Base-by-base conservation (phyloP, 108 stramenopile species). In the Craspedostauros australis region DNA sequence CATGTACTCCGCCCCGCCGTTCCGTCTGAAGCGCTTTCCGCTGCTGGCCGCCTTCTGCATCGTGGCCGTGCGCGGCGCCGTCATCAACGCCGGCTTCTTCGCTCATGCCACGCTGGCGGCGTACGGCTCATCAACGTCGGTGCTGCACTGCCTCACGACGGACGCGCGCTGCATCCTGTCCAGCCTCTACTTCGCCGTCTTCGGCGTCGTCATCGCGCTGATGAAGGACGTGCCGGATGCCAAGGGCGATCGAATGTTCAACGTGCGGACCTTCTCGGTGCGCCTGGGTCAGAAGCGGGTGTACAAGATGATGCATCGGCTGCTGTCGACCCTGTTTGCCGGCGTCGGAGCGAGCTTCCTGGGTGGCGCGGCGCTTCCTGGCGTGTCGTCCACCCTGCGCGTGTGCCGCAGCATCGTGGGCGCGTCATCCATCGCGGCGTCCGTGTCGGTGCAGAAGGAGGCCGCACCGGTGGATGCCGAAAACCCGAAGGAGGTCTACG, bases 41-140 rank as follows among this genome's bases (percentile, higher is more conserved):
- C 48, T 94, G n/a, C 54, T 95, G 46, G 96, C 96, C 5, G 95
- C 94, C 20, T 79, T 93, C 60, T 94, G 90, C 50, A 98, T 98
- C 63, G 84, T 95, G 27, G 88, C 82, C 25, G 95, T 96, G 5
- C 72, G 96, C 36, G 96, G 95, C 0, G 71, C 89, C 6, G 70
- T 96, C 16, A 91, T 98, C 61, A 98, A 96, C 74, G 87, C 88
- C 9, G 74, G 88, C 31, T 88, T 93, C 59, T 94, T 76, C 72
- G 75, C 84, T 18, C 88, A 89, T 66, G 78, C 83, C 40, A 36
- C 66, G 39, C 55, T 63, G 3, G 77, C 75, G 7, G 91, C 82
- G 14, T 81, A 64, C 61, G 73, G 70, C 44, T 24, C 38, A 38
- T 25, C 26, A 2, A 36, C 57, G 6, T 48, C 64, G 15, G 78